Base-by-base conservation (phyloP, 2,329 filamentous ascomycete genomes). In the Biscogniauxia marginata region DNA sequence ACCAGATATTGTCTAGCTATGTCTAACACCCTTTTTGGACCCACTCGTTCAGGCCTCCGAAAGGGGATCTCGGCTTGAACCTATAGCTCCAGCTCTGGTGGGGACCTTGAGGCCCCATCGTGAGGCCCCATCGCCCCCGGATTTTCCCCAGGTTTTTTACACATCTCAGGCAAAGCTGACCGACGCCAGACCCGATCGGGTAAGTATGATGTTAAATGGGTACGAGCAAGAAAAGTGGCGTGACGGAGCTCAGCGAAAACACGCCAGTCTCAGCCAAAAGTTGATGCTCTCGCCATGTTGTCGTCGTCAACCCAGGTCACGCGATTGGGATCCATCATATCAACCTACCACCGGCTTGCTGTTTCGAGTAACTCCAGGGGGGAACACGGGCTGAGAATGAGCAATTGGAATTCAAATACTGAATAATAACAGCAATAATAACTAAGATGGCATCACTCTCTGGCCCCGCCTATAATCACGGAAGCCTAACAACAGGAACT, bases 181-280 rank as follows among this genome's bases (percentile, higher is more conserved):
- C 30, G 11, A 9, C 48, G 48, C 60, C 53, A 65, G 54, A 44
- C 63, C 21, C 5, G 6, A 57, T 63, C 50, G 51, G 59, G 63
- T 24, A 65, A 54, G 34, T 51, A 56, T 46, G 24, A 63, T 60
- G 60, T 57, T 57, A 56, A 49, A 53, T 60, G 50, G 52, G 55
- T 48, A 49, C 55, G 45, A 55, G 20, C 44, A 18, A 13, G 16
- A 7, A 22, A 22, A 46, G 44, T 46, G 44, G 44, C 18, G 18
- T 46, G 44, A 49, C 51, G 46, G 43, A 49, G 44, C 46, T 39
- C 50, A 46, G 39, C 54, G 57, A 52, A 58, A 64, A 58, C 61
- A 63, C 60, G 59, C 64, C 63, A 67, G 64, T 52, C 46, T 59
- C 59, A 61, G 55, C 58, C 57, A 59, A 63, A n/a, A 63, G 57